phyloP scores from a whole-genome alignment of 2,329 filamentous ascomycete genomes.

The Epichloe baconii region DNA sequence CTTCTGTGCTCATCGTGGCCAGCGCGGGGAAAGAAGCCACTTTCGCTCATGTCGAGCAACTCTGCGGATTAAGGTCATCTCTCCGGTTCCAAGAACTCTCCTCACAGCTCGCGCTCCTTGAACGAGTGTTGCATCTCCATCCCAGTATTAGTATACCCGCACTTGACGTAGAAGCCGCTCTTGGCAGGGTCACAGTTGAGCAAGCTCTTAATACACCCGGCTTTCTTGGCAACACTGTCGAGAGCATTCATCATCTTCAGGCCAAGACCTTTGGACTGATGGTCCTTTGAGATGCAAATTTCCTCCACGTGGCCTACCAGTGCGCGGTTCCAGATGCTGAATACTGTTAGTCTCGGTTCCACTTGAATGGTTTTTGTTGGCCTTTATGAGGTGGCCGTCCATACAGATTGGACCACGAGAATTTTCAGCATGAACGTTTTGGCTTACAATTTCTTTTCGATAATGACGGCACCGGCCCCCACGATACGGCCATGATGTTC shows the following conservation, averaged over 20 bases:
- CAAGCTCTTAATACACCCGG: conserved; percentile 73
- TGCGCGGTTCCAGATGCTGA: conserved; percentile 51
- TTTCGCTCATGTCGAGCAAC: no score
- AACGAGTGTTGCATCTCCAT: conserved; percentile 11
- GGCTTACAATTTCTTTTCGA: conserved; percentile 63
- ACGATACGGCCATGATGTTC: conserved; percentile 51
- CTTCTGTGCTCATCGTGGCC: no score
- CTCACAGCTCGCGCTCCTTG: neutral
- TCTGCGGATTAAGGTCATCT: no score
- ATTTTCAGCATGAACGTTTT: no score
- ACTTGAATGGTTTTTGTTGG: no score
- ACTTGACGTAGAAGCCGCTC: conserved; percentile 56
- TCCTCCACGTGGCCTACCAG: conserved; percentile 73
- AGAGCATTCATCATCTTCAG: conserved; percentile 64
- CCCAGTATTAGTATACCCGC: conserved; percentile 11
- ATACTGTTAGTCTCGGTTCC: neutral
- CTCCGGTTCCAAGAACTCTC: no score
- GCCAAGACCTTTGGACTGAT: conserved; percentile 72
- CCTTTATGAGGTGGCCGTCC: no score
- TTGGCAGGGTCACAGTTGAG: conserved; percentile 69
- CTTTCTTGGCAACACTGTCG: conserved; percentile 56
- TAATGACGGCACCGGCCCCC: conserved; percentile 61
- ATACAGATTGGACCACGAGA: no score
- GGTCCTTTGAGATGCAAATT: conserved; percentile 64
- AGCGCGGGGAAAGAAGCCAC: no score